A percentile compares a stretch with the other conserved stretches of the same genome.
Conservation (phyloP, 208 protist species). For the Porcisia deanei region DNA sequence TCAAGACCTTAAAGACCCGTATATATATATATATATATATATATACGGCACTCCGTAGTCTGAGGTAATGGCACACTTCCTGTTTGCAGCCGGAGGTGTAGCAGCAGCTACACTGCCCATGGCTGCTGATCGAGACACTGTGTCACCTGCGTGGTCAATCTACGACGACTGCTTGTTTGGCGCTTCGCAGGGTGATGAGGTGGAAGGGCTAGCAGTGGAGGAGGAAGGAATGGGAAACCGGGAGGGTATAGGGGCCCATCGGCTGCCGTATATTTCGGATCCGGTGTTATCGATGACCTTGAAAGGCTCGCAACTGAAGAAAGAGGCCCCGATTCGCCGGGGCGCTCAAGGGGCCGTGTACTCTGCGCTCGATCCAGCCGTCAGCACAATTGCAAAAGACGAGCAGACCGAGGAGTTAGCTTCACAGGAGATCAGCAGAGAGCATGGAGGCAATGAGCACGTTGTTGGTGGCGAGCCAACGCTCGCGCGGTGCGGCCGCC, state of each 20-base stretch:
- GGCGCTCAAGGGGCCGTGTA: constrained; percentile 88
- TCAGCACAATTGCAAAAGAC: not conserved
- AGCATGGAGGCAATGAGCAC: not conserved
- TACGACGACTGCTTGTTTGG: constrained; percentile 45
- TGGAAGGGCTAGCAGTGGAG: not conserved
- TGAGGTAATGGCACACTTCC: constrained; percentile 10
- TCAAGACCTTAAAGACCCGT: not conserved
- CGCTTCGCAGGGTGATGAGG: not conserved
- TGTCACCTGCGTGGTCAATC: constrained; percentile 73
- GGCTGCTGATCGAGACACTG: not conserved
- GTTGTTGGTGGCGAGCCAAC: not conserved
- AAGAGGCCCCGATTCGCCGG: constrained; percentile 55
- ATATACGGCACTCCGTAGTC: no score
- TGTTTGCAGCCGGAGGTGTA: not conserved
- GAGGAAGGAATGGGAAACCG: not conserved
- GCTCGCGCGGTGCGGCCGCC: constrained; percentile 7
- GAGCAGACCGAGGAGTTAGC: not conserved
- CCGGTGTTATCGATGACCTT: constrained; percentile 36
- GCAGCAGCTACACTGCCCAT: not conserved
- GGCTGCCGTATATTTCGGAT: constrained; percentile 33
- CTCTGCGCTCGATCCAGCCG: constrained; percentile 41
- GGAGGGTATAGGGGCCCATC: not conserved
- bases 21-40: constrained; percentile 1
- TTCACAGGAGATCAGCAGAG: not conserved
- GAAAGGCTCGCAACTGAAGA: constrained; percentile 50